Evolutionary conservation across 192 early-diverging fungal genomes (phyloP), one percentile per base, ranked within the genome.

Genomic region (Backusella mclennaniae): DNA sequence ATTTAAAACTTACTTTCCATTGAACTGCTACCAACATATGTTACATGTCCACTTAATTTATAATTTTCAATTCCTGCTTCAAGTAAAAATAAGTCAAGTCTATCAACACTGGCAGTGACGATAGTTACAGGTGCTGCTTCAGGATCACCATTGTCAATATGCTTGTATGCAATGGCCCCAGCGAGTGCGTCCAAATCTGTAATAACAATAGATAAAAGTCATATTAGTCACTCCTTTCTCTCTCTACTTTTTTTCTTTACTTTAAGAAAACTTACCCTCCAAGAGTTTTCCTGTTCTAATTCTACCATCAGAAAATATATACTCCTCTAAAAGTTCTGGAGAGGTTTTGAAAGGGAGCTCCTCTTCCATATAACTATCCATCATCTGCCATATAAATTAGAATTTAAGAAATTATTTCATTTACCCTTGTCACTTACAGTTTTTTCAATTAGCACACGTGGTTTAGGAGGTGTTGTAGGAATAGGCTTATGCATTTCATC

Each of bases 21-120:
- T n/a, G 95, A 96, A 77, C 95, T 96, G 56, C 85, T 88, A n/a
- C 96, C 96, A 4, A 94, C 95, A 78, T 90, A 95, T 0, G 93
- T 93, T 29, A 96, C 95, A 71, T 92, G 92, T 14, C 95, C 96
- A 52, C 87, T 87, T 41, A 98, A 84, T n/a, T 90, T 86, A 46
- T 95, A 85, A 80, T 98, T 94, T 68, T 91, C 87, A 7, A 89
- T 77, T 29, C 56, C 56, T 9, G 89, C 84, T 59, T 95, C 85
- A 6, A 81, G 84, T 29, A 85, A 73, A 35, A 94, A 81, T 70
- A 98, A 79, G 63, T 97, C 95, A 49, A 98, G 93, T 38, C 96
- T 86, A 78, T 97, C 96, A 15, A 98, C 90, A 15, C 92, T 88
- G 0, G 96, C 96, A 3, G 96, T 97, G 23, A 96, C 96, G 80